A percentile compares a stretch with the other conserved stretches of the same genome.
phyloP scores from a whole-genome alignment of 148 eudicot species.

The Euryodendron excelsum region DNA sequence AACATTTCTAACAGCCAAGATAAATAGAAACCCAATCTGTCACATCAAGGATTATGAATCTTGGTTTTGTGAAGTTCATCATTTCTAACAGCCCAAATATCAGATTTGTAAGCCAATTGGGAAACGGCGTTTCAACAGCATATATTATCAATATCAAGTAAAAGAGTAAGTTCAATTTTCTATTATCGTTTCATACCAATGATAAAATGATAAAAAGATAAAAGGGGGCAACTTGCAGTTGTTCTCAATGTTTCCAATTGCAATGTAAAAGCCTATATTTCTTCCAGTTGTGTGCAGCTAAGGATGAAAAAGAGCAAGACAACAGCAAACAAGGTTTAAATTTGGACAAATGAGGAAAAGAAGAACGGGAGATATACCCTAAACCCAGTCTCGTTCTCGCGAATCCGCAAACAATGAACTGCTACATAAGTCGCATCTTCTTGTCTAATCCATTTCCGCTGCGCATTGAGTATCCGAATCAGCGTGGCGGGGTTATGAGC shows the following conservation, averaged over 20 bases:
- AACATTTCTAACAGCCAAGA: no score
- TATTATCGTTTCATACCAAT: no score
- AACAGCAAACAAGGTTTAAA: neutral
- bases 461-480: constrained; percentile 61
- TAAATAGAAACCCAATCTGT: no score
- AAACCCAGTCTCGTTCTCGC: constrained; percentile 78
- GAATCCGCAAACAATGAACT: constrained; percentile 77
- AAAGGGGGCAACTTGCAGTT: neutral
- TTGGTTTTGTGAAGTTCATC: no score
- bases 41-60: no score
- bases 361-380: constrained; percentile 41
- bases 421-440: constrained; percentile 70
- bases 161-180: no score
- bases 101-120: no score
- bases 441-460: constrained; percentile 83
- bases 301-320: no score
- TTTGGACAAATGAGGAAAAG: neutral
- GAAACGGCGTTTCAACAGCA: no score
- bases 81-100: neutral
- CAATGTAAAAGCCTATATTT: neutral
- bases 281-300: neutral
- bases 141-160: no score
- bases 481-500: constrained; percentile 55
- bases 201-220: no score
- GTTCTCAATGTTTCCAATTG: neutral